Percentiles rank a stretch among this genome's conserved stretches.
Conservation (phyloP, 2,329 filamentous ascomycete species). For the Thermothelomyces thermophilus region DNA sequence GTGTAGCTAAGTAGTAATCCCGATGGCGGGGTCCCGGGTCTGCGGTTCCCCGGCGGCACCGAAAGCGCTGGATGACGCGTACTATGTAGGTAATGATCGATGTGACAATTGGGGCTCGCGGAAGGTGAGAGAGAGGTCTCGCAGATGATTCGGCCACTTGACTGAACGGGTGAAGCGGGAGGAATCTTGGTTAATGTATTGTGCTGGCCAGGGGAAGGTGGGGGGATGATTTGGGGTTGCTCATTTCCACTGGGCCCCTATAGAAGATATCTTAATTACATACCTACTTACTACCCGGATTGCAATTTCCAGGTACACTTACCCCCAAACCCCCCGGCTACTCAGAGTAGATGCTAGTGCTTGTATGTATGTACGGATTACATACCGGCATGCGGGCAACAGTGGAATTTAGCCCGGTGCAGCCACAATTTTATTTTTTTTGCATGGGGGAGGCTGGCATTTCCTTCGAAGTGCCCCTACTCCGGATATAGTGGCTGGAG, state of each 20-base stretch:
- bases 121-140: too few species aligned
- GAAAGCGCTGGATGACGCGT: not conserved
- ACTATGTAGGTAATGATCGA: not conserved
- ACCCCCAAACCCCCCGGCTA: too few species aligned
- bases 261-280: not conserved
- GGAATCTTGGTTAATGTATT: not conserved
- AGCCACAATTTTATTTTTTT: constrained; percentile 2
- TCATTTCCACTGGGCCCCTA: too few species aligned
- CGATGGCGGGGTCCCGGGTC: constrained; percentile 2
- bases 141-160: not conserved
- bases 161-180: not conserved
- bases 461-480: too few species aligned
- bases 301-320: too few species aligned
- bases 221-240: too few species aligned
- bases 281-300: not conserved
- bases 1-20: too few species aligned
- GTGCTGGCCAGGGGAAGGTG: too few species aligned
- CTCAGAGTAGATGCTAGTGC: too few species aligned
- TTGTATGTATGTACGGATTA: too few species aligned
- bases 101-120: not conserved
- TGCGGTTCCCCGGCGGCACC: not conserved
- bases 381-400: too few species aligned
- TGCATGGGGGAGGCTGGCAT: constrained; percentile 14
- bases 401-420: not conserved
- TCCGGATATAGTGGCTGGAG: constrained; percentile 17